phyloP scores from a whole-genome alignment of 805 yeast genomes.

The Maudiozyma serrabonitensis region DNA sequence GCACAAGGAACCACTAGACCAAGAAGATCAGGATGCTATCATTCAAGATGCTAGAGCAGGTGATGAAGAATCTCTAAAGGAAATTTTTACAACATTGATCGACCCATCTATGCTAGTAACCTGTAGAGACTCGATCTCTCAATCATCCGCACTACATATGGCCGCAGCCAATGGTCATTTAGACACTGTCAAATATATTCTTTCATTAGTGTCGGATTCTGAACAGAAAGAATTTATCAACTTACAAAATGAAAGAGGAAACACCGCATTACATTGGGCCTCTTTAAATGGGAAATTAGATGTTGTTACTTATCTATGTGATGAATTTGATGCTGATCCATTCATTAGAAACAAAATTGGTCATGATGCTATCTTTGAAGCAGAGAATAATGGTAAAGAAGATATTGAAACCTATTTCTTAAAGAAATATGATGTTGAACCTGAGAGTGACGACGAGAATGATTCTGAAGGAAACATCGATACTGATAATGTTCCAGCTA shows the following conservation, averaged over 20 bases:
- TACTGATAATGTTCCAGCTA: conserved; percentile 24
- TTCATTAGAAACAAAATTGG: conserved; percentile 62
- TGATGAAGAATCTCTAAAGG: conserved; percentile 66
- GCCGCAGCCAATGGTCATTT: conserved; percentile 91
- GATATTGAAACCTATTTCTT: conserved; percentile 73
- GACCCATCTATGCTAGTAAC: conserved; percentile 35
- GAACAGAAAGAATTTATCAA: conserved; percentile 41
- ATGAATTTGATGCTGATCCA: conserved; percentile 70
- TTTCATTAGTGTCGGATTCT: conserved; percentile 35
- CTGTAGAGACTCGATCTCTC: conserved; percentile 54
- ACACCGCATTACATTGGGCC: conserved; percentile 97
- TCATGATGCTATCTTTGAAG: conserved; percentile 83
- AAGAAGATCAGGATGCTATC: conserved; percentile 76
- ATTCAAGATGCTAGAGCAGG: conserved; percentile 82
- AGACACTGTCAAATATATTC: conserved; percentile 52
- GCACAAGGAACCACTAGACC: conserved; percentile 33
- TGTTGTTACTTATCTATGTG: conserved; percentile 60
- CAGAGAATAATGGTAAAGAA: conserved; percentile 67
- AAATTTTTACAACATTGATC: conserved; percentile 49
- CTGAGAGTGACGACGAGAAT: conserved; percentile 43
- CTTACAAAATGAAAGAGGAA: conserved; percentile 66
- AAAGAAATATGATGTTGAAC: conserved; percentile 60
- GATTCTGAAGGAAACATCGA: conserved; percentile 24
- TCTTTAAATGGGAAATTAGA: conserved; percentile 75
- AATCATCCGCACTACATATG: conserved; percentile 81